Conservation (phyloP, 164 flowering plant genomes). For the Pachysandra terminalis region DNA sequence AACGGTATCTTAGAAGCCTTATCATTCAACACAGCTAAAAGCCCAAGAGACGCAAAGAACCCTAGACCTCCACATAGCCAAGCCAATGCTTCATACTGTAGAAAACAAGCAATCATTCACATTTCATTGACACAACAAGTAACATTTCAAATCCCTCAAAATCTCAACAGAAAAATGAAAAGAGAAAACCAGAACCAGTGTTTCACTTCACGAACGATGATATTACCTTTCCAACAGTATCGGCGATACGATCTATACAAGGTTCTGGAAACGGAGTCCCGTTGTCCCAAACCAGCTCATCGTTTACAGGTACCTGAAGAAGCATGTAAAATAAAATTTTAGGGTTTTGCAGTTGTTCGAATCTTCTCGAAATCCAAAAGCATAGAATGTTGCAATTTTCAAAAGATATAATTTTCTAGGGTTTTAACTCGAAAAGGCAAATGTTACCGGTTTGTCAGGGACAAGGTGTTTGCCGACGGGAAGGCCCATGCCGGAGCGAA, state of each 20-base stretch:
- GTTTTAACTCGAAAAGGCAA: background rate
- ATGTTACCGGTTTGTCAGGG: constrained; percentile 79
- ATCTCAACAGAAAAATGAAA: constrained; percentile 3
- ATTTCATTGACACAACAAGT: background rate
- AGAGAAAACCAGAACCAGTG: background rate
- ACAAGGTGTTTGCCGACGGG: constrained; percentile 95
- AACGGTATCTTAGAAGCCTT: constrained; percentile 84
- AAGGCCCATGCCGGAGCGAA: constrained; percentile 97
- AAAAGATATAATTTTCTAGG: background rate
- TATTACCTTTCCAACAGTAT: constrained; percentile 84
- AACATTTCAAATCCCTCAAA: background rate
- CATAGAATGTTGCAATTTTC: background rate
- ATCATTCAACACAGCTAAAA: constrained; percentile 84
- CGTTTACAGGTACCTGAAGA: constrained; percentile 74
- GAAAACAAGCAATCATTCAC: background rate
- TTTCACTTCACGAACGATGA: background rate
- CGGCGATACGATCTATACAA: constrained; percentile 89
- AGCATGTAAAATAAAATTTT: constrained; percentile 1
- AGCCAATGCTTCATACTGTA: constrained; percentile 93
- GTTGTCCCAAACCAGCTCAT: constrained; percentile 92
- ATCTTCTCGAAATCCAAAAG: background rate
- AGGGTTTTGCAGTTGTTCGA: background rate
- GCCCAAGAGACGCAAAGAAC: constrained; percentile 67
- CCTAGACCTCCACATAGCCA: constrained; percentile 96
- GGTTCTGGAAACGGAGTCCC: constrained; percentile 92